These are phyloP conservation scores for Lachancea kluyveri DNA, from an alignment of 805 yeast species.

Conservation along the genomic window DNA sequence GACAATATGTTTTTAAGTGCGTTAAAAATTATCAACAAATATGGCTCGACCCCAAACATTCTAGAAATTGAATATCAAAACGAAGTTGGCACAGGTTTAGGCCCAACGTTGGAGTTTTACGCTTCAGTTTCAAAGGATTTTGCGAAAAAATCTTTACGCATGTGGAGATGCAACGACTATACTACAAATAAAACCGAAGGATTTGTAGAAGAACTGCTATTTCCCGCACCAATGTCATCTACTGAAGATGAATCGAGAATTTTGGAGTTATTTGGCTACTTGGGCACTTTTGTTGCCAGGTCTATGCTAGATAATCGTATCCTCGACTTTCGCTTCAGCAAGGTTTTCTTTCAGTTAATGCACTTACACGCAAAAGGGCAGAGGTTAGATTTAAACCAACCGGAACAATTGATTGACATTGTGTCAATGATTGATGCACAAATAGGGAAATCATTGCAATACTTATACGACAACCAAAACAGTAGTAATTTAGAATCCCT, in stretches of 20 bases:
- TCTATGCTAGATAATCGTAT: constrained; percentile 84
- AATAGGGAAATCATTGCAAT: constrained; percentile 51
- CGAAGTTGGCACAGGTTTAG: constrained; percentile 94
- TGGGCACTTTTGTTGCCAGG: constrained; percentile 84
- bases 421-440: constrained; percentile 49
- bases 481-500: constrained; percentile 37
- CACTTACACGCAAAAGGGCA: constrained; percentile 21
- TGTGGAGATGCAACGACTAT: constrained; percentile 60
- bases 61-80: constrained; percentile 82
- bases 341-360: constrained; percentile 59
- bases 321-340: constrained; percentile 73
- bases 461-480: constrained; percentile 39
- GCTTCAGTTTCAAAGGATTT: constrained; percentile 75
- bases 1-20: constrained; percentile 68
- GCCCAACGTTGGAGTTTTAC: constrained; percentile 93
- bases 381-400: constrained; percentile 4
- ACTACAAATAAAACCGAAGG: constrained; percentile 29
- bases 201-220: constrained; percentile 48
- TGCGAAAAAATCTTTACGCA: constrained; percentile 42
- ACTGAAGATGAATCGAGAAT: constrained; percentile 35
- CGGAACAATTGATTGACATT: constrained; percentile 27
- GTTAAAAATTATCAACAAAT: constrained; percentile 63
- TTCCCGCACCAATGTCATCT: constrained; percentile 57
- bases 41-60: constrained; percentile 74
- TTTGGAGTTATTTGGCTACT: constrained; percentile 48